Conservation (phyloP, 306 rosid genomes). For the Cucurbita ficifolia region DNA sequence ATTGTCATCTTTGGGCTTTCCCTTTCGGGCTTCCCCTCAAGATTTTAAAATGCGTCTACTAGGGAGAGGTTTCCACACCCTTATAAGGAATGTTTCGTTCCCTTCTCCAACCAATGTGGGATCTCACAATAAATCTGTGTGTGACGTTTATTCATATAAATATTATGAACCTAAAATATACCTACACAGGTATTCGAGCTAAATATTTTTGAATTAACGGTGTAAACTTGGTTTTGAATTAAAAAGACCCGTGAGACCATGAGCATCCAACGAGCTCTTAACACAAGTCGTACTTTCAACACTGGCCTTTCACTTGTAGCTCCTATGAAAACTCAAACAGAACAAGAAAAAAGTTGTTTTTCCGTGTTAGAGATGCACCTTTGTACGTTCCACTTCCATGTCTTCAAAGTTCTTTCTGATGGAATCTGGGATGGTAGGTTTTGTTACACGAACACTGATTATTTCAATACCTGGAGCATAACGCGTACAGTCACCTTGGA, state of each 20-base stretch:
- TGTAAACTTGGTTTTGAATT: not conserved
- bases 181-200: not conserved
- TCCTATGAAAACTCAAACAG: not conserved
- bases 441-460: slow-evolving; percentile 72
- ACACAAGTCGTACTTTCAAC: not conserved
- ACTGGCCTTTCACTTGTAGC: not conserved
- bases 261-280: not conserved
- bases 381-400: slow-evolving; percentile 96
- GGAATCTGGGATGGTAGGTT: slow-evolving; percentile 70
- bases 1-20: too few species aligned
- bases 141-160: not conserved
- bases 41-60: too few species aligned
- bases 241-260: not conserved
- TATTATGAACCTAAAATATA: not conserved
- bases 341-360: not conserved
- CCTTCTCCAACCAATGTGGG: too few species aligned
- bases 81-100: too few species aligned
- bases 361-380: slow-evolving; percentile 29
- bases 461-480: slow-evolving; percentile 95
- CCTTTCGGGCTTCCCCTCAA: too few species aligned
- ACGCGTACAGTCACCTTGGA: slow-evolving; percentile 78
- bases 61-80: too few species aligned
- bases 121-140: too few species aligned
- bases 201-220: not conserved
- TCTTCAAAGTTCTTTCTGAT: slow-evolving; percentile 64